phyloP scores from a whole-genome alignment of 1,139 yeast species.

The Magnusiomyces paraingens region DNA sequence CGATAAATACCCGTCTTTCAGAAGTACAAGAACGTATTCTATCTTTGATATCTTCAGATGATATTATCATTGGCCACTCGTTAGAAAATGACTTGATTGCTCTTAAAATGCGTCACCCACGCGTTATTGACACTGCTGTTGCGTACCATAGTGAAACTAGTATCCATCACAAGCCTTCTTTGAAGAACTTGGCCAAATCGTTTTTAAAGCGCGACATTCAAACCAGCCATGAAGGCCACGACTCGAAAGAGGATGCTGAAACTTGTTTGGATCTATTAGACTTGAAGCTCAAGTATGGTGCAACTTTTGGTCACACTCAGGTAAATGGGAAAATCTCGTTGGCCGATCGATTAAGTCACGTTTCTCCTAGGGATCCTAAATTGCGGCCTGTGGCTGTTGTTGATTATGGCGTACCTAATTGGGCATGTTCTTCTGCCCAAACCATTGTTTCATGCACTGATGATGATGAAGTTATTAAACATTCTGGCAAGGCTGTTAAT shows the following conservation, averaged over 20 bases:
- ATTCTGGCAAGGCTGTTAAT: slow-evolving; percentile 30
- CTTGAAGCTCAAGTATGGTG: slow-evolving; percentile 60
- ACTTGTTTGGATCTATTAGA: slow-evolving; percentile 76
- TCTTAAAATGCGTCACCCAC: slow-evolving; percentile 66
- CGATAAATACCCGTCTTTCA: slow-evolving; percentile 55
- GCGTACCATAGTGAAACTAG: slow-evolving; percentile 62
- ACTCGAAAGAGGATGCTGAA: slow-evolving; percentile 77
- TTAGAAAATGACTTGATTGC: slow-evolving; percentile 83
- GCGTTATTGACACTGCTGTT: slow-evolving; percentile 78
- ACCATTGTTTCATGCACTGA: slow-evolving; percentile 40
- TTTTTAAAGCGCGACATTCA: slow-evolving; percentile 59
- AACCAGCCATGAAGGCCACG: slow-evolving; percentile 58
- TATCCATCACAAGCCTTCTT: slow-evolving; percentile 69
- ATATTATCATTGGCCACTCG: slow-evolving; percentile 82
- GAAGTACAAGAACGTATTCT: slow-evolving; percentile 61
- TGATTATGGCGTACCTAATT: slow-evolving; percentile 33
- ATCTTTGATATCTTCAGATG: slow-evolving; percentile 54
- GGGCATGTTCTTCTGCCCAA: slow-evolving; percentile 34
- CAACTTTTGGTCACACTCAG: slow-evolving; percentile 47
- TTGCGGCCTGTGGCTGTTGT: slow-evolving; percentile 22
- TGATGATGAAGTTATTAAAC: slow-evolving; percentile 53
- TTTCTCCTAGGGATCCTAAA: neutral
- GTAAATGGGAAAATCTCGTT: slow-evolving; percentile 17
- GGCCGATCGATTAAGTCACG: slow-evolving; percentile 18
- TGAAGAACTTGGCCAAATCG: slow-evolving; percentile 57